Evolutionary conservation across 1,284 basidiomycete species (phyloP).

Genomic region (Termitomyces sp.): DNA sequence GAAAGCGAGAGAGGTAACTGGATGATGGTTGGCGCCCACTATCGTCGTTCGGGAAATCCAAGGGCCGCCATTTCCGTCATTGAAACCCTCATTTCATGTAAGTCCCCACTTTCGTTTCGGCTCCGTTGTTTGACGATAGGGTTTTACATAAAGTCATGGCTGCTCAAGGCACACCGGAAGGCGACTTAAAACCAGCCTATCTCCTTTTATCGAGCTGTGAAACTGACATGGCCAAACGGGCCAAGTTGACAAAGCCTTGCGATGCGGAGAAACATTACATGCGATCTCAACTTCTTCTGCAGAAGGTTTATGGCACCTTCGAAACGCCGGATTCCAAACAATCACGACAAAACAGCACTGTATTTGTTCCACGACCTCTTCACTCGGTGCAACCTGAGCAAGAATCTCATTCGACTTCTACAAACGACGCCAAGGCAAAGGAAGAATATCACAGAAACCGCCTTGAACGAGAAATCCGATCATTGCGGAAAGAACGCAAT

Average conservation of each 20-base stretch:
- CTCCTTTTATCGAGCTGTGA: conserved; percentile 53
- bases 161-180: conserved; percentile 30
- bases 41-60: conserved; percentile 45
- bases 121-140: conserved; percentile 5
- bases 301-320: conserved; percentile 43
- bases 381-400: not conserved
- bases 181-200: conserved; percentile 43
- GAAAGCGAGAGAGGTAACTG: conserved; percentile 45
- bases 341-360: not conserved
- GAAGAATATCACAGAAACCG: conserved; percentile 6
- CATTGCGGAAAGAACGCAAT: conserved; percentile 34
- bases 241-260: conserved; percentile 19
- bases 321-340: not conserved
- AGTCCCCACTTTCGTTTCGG: not conserved
- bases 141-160: conserved; percentile 36
- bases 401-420: not conserved
- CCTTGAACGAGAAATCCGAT: conserved; percentile 39
- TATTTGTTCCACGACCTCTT: not conserved
- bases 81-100: conserved; percentile 46
- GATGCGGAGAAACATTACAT: conserved; percentile 31
- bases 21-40: conserved; percentile 50
- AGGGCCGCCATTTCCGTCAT: conserved; percentile 40
- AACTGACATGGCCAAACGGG: conserved; percentile 37
- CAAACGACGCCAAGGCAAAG: not conserved
- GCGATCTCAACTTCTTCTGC: conserved; percentile 42